phyloP scores from a whole-genome alignment of 2,329 filamentous ascomycete species.

The Phymatotrichopsis omnivora region DNA sequence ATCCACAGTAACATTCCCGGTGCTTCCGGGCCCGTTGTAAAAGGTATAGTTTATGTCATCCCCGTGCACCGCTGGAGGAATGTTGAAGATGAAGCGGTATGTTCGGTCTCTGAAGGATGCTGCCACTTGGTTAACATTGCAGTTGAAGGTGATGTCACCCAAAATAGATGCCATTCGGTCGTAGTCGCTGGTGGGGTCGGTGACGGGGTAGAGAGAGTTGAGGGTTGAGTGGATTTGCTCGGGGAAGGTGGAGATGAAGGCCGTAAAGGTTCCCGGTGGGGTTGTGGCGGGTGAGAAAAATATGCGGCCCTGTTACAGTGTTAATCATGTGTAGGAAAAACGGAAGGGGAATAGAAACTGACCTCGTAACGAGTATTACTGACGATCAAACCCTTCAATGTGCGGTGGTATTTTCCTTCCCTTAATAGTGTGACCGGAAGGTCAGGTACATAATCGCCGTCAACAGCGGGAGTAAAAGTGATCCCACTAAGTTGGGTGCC shows the following conservation, averaged over 20 bases:
- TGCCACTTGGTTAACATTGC: constrained; percentile 16
- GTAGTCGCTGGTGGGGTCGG: constrained; percentile 1
- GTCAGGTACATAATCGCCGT: constrained; percentile 35
- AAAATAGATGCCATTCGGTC: constrained; percentile 3
- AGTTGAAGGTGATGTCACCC: constrained; percentile 20
- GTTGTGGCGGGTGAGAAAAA: constrained; percentile 2
- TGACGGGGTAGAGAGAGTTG: constrained; percentile 25
- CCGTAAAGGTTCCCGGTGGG: neutral
- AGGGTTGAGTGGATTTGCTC: constrained; percentile 9
- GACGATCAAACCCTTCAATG: constrained; percentile 34
- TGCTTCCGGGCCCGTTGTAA: constrained; percentile 9
- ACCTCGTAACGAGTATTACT: constrained; percentile 27
- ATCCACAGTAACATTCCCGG: neutral
- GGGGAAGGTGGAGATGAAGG: constrained; percentile 24
- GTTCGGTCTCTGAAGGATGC: constrained; percentile 8
- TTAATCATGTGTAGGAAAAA: constrained; percentile 10
- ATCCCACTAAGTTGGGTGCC: no score
- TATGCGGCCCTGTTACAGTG: constrained; percentile 25
- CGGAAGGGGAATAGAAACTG: constrained; percentile 6
- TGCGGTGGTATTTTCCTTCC: constrained; percentile 34
- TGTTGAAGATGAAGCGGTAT: constrained; percentile 22
- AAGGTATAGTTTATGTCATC: constrained; percentile 19
- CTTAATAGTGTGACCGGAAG: constrained; percentile 33
- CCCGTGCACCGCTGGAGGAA: constrained; percentile 17
- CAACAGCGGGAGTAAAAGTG: constrained; percentile 34